Percentiles rank a stretch among this genome's conserved stretches.
phyloP scores from a whole-genome alignment of 345 rosid genomes.

The Rhodamnia argentea region DNA sequence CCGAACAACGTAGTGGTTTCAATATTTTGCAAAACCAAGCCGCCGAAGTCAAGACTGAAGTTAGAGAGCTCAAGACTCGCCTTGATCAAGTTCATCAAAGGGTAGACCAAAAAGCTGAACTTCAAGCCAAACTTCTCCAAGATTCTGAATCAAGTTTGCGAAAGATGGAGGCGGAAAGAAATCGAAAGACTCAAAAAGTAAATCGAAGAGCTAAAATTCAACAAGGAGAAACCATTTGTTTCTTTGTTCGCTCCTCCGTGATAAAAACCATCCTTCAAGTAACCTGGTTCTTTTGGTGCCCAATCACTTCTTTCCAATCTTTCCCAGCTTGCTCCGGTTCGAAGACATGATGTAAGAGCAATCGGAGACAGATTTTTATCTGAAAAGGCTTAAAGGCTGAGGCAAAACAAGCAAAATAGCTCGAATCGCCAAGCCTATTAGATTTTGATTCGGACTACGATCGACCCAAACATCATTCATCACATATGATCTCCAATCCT shows the following conservation, averaged over 20 bases:
- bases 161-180: background rate
- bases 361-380: no score
- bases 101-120: background rate
- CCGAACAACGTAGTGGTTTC: rapidly evolving
- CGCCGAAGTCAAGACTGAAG: background rate
- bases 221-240: background rate
- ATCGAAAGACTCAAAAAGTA: rapidly evolving
- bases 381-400: no score
- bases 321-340: no score
- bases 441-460: no score
- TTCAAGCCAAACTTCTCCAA: background rate
- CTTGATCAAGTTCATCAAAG: background rate
- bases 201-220: background rate
- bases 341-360: no score
- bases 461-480: background rate
- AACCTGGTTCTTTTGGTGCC: no score
- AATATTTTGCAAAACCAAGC: background rate
- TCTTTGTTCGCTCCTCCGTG: background rate
- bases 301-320: no score
- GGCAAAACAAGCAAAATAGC: no score
- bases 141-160: background rate
- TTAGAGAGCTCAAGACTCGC: background rate
- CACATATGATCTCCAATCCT: background rate
- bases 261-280: no score
- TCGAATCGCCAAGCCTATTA: no score